These are phyloP conservation scores for Crithidia mellificae DNA, from an alignment of 208 protist species.

Conservation along the genomic window DNA sequence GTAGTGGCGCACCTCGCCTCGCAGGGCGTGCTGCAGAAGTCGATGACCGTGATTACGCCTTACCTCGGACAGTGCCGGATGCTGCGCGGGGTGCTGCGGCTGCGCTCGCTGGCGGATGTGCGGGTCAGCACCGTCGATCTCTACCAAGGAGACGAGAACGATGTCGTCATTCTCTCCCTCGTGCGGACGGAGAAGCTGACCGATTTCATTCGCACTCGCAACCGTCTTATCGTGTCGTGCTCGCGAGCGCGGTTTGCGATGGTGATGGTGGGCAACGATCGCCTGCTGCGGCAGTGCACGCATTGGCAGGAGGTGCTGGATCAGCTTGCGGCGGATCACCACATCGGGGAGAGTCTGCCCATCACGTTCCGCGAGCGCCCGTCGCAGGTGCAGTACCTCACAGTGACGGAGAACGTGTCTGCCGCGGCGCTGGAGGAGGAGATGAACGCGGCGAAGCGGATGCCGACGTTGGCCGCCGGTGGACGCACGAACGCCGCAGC, in stretches of 20 bases:
- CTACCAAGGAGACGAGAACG: slow-evolving; percentile 96
- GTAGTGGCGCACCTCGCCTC: slow-evolving; percentile 71
- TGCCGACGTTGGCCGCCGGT: not conserved
- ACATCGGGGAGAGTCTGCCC: slow-evolving; percentile 71
- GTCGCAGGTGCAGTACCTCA: slow-evolving; percentile 33
- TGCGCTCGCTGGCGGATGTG: slow-evolving; percentile 72
- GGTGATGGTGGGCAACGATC: slow-evolving; percentile 86
- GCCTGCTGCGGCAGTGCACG: slow-evolving; percentile 64
- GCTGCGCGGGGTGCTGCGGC: slow-evolving; percentile 72
- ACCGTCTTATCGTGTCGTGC: slow-evolving; percentile 95
- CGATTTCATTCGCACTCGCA: slow-evolving; percentile 93
- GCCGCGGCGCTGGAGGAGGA: slow-evolving; percentile 36
- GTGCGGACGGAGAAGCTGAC: slow-evolving; percentile 93
- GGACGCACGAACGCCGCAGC: too few species aligned
- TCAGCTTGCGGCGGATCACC: slow-evolving; percentile 49
- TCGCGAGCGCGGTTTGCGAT: slow-evolving; percentile 92
- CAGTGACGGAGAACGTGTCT: slow-evolving; percentile 33
- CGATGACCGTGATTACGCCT: slow-evolving; percentile 93
- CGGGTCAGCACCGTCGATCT: slow-evolving; percentile 93
- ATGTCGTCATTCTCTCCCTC: slow-evolving; percentile 93
- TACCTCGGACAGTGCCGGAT: slow-evolving; percentile 93
- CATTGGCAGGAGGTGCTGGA: slow-evolving; percentile 82
- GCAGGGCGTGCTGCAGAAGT: slow-evolving; percentile 86
- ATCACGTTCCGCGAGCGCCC: slow-evolving; percentile 53
- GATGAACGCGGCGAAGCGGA: slow-evolving; percentile 23